Conservation (phyloP, 495 filamentous ascomycete genomes). For the Neurospora discreta region DNA sequence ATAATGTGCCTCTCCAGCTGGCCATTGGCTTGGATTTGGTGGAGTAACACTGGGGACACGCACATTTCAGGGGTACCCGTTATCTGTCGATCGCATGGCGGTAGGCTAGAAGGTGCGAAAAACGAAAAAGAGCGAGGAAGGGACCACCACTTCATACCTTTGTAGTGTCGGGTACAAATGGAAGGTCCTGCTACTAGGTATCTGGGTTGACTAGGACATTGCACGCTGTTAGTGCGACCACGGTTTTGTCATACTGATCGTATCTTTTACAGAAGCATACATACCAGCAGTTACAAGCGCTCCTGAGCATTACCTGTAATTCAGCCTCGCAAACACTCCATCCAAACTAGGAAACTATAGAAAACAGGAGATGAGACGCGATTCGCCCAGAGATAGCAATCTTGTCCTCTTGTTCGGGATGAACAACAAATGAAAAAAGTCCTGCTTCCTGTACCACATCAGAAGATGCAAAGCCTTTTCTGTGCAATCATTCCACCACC, state of each 20-base stretch:
- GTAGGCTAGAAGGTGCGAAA: not conserved
- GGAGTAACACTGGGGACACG: constrained; percentile 8
- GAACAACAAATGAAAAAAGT: not conserved
- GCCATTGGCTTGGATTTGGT: constrained; percentile 9
- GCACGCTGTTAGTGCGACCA: not conserved
- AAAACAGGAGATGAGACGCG: not conserved
- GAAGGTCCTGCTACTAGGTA: not conserved
- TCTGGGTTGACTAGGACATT: not conserved
- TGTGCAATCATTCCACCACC: not conserved
- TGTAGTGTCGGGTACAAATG: no score
- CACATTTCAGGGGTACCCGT: constrained; percentile 19
- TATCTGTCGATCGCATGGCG: constrained; percentile 13
- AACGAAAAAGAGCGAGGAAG: not conserved
- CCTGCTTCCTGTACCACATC: not conserved
- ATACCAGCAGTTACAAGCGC: not conserved
- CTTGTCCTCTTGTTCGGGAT: not conserved
- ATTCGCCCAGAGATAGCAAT: not conserved
- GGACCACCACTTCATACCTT: not conserved
- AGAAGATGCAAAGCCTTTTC: not conserved
- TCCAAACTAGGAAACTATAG: not conserved
- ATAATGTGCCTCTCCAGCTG: not conserved
- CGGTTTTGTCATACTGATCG: not conserved
- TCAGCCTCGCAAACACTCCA: not conserved
- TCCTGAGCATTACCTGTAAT: not conserved
- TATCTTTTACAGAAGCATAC: not conserved